These are phyloP conservation scores for Epichloe festucae DNA, from an alignment of 2,329 filamentous ascomycete genomes.

Conservation along the genomic window DNA sequence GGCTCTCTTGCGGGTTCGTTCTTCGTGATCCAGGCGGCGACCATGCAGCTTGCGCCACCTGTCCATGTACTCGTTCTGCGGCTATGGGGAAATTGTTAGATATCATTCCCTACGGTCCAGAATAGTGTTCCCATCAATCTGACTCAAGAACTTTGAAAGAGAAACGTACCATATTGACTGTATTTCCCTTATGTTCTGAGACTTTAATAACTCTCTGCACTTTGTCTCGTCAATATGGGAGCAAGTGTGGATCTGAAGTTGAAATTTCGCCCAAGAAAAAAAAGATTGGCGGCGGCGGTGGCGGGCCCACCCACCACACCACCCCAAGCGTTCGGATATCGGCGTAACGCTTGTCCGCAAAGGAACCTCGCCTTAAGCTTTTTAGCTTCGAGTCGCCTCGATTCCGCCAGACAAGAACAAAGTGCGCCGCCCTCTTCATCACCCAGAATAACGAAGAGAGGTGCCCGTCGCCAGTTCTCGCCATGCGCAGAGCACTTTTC, in stretches of 20 bases:
- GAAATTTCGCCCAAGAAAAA: conserved; percentile 8
- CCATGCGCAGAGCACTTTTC: conserved; percentile 47
- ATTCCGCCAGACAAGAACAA: conserved; percentile 1
- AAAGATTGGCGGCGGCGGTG: neutral
- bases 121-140: too few relatives aligned
- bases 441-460: neutral
- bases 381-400: too few relatives aligned
- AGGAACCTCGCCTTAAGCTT: too few relatives aligned
- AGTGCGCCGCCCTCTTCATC: neutral
- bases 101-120: neutral
- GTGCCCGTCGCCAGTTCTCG: conserved; percentile 11
- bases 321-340: too few relatives aligned
- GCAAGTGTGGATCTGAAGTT: neutral
- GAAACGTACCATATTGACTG: conserved; percentile 4
- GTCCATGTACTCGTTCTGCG: conserved; percentile 72
- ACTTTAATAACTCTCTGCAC: neutral
- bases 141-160: neutral
- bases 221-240: neutral
- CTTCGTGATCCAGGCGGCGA: conserved; percentile 62
- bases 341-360: too few relatives aligned
- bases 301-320: neutral
- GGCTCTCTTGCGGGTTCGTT: conserved; percentile 72
- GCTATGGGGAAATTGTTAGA: conserved; percentile 30
- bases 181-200: neutral
- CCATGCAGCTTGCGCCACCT: conserved; percentile 49